Evolutionary conservation across 139 green algal species (phyloP).

Genomic region (Haematococcus lacustris): DNA sequence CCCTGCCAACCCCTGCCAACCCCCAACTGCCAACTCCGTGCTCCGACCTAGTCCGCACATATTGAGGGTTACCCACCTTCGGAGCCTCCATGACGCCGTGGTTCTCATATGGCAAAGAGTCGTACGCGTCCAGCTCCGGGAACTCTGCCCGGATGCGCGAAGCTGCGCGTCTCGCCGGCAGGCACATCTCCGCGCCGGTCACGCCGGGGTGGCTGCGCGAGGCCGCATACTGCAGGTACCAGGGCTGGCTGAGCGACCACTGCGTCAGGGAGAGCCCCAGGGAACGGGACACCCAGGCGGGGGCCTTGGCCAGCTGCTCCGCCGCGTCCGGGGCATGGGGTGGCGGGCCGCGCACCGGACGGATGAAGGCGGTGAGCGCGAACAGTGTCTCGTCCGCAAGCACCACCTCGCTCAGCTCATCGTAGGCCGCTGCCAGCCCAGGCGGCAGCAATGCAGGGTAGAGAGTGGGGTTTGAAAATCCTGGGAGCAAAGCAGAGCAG

Average conservation of each 20-base stretch:
- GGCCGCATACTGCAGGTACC: conserved; percentile 9
- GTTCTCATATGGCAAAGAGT: conserved; percentile 4
- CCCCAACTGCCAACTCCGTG: too few relatives aligned
- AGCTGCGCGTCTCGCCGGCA: conserved; percentile 4
- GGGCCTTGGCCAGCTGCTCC: neutral
- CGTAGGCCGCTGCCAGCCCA: neutral
- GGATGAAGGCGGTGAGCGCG: neutral
- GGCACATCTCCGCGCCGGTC: conserved; percentile 10
- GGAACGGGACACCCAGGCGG: neutral
- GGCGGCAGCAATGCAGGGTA: neutral
- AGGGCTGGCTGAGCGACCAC: conserved; percentile 9
- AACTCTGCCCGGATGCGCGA: conserved; percentile 7
- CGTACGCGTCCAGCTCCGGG: neutral
- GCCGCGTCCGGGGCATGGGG: neutral
- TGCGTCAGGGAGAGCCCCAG: conserved; percentile 4
- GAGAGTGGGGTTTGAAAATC: neutral
- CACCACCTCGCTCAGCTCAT: conserved; percentile 1
- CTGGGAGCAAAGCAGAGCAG: neutral
- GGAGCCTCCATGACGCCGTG: neutral
- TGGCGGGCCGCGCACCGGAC: conserved; percentile 2
- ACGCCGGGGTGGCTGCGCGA: conserved; percentile 4
- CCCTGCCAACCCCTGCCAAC: too few relatives aligned
- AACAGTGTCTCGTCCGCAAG: neutral
- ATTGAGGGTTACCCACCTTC: neutral
- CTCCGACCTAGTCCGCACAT: too few relatives aligned